phyloP scores from a whole-genome alignment of 2,329 filamentous ascomycete species.

The Colletotrichum abscissum region DNA sequence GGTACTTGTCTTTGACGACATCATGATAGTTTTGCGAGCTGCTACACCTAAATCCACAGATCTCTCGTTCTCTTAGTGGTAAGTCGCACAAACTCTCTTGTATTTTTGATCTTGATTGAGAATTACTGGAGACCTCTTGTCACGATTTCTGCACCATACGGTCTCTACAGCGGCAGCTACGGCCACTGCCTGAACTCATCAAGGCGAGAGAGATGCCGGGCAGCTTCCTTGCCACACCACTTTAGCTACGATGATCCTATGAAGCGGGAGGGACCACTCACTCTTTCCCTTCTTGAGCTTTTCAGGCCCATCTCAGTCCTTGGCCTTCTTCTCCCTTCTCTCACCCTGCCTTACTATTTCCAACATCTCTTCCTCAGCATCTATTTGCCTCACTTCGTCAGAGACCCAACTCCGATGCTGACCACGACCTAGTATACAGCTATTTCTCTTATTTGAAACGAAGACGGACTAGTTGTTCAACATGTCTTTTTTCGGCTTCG shows the following conservation, averaged over 20 bases:
- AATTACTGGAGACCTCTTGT: neutral
- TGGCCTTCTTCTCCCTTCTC: neutral
- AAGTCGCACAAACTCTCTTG: conserved; percentile 39
- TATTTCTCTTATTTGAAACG: conserved; percentile 14
- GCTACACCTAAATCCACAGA: conserved; percentile 44
- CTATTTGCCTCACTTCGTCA: conserved; percentile 10
- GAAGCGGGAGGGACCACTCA: too few relatives aligned
- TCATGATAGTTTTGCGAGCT: conserved; percentile 54
- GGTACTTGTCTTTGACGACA: conserved; percentile 44
- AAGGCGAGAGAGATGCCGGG: neutral
- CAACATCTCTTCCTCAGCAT: neutral
- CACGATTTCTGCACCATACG: too few relatives aligned
- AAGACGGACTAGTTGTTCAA: conserved; percentile 36
- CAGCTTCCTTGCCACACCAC: neutral
- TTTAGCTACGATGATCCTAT: neutral
- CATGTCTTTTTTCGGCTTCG: conserved; percentile 96
- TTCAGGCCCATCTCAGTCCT: neutral
- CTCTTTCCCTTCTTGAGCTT: neutral
- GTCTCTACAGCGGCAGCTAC: neutral
- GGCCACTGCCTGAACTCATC: neutral
- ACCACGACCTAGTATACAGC: conserved; percentile 27
- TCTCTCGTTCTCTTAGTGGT: conserved; percentile 54
- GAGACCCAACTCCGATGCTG: conserved; percentile 20
- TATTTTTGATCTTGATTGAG: neutral
- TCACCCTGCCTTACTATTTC: neutral